Percentiles rank a stretch among this genome's conserved stretches.
These are phyloP conservation scores for Calonectria pseudoturangicola DNA, from an alignment of 2,329 filamentous ascomycete genomes.

Conservation along the genomic window DNA sequence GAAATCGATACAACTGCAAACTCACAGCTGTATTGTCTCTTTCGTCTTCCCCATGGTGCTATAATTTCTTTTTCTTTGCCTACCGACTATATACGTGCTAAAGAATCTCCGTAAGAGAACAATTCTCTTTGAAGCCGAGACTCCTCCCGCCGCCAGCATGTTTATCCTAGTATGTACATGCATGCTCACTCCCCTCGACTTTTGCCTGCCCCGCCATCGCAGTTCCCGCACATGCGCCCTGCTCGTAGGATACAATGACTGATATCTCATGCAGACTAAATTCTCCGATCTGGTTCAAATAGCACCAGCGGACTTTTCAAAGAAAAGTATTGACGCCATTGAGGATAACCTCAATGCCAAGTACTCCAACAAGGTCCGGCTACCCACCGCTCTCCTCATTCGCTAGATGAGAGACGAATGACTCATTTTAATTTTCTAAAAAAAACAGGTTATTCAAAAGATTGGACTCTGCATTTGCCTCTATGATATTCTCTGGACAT, in stretches of 20 bases:
- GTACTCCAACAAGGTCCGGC: conserved; percentile 89
- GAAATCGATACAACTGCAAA: conserved; percentile 30
- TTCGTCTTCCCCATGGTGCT: conserved; percentile 13
- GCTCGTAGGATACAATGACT: conserved; percentile 40
- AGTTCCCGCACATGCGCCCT: background rate
- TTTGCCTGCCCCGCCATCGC: conserved; percentile 26
- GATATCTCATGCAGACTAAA: conserved; percentile 79
- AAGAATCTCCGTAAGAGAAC: background rate
- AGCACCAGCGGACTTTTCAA: conserved; percentile 89
- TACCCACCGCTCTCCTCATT: background rate
- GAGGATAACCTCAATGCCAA: conserved; percentile 98
- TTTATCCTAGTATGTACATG: conserved; percentile 68
- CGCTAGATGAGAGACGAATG: conserved; percentile 13
- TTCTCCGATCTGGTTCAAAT: conserved; percentile 97
- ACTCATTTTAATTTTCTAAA: conserved; percentile 16
- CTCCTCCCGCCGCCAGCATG: conserved; percentile 59
- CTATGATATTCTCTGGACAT: conserved; percentile 91
- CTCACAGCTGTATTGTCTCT: conserved; percentile 22
- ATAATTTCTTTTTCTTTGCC: conserved; percentile 20
- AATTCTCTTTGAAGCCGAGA: background rate
- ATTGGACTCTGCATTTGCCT: conserved; percentile 95
- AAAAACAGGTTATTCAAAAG: conserved; percentile 85
- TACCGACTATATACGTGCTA: background rate
- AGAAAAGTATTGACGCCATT: conserved; percentile 87
- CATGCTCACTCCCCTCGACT: conserved; percentile 1